Evolutionary conservation across 2,329 filamentous ascomycete genomes (phyloP), one percentile per base, ranked within the genome.

Genomic region (Xylariaceae sp.): DNA sequence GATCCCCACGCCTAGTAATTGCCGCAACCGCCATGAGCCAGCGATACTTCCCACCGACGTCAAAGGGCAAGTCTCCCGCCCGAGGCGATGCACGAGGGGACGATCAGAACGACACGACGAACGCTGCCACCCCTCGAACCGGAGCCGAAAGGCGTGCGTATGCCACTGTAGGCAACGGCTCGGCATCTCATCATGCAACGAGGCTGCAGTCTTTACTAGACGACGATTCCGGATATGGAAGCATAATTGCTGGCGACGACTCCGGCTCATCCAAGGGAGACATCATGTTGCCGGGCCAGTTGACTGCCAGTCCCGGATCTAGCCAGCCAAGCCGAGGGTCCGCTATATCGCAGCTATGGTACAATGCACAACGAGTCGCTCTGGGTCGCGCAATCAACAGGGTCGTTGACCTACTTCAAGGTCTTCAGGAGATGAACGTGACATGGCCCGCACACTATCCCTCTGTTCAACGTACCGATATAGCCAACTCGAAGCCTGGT

Each of bases 361-460:
- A 96, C 74, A 97, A 97, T 71, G 84, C 90, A 65, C 96, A 97
- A 70, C 85, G 92, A 55, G 88, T 86, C 5, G 84, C 88, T 30
- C 82, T 99, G n/a, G 89, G 84, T 41, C 87, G 92, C 55, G 88
- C 91, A 13, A 96, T 99, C 67, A 88, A 86, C 66, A 84, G 85
- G 62, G 92, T 92, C 8, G 83, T 96, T 54, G 90, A 96, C 56
- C 83, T 90, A 2, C 74, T 99, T 60, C 86, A 87, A 69, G 84
- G 83, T 55, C 80, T 99, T 53, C 92, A 95, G 71, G 81, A 92
- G 58, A 94, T 89, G 80, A 99, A 99, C 67, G 76, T 86, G 13
- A 82, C 85, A 66, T 97, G 94, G 94, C 94, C 94, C 1, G 92
- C 92, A 30, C 89, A 95, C 68, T 99, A 99, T 69, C 94, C 94